Evolutionary conservation across 2,329 filamentous ascomycete species (phyloP), one percentile per base, ranked within the genome.

Genomic region (Sporothrix luriei): DNA sequence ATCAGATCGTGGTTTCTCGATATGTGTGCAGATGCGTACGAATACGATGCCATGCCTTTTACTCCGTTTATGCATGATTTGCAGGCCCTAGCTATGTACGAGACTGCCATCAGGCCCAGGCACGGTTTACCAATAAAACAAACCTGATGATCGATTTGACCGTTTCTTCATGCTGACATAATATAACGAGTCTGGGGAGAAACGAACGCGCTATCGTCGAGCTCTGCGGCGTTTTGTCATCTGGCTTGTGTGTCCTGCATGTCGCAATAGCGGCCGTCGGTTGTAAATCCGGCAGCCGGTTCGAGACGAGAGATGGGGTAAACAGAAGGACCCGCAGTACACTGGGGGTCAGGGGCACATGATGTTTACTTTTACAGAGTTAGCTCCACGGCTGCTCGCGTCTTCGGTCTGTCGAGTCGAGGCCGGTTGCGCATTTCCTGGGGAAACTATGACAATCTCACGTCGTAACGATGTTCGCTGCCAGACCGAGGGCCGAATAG

Each of bases 261-360:
- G 61, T 64, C 61, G 46, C 61, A 62, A 62, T 46, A 21, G 16
- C 43, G 61, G 46, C 43, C 43, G 5, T 64, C 61, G 61, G 61
- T 9, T 49, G 61, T 33, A 49, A 26, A 33, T 64, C 43, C 61
- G 61, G 61, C 46, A 49, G 14, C 43, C 43, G 61, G 61, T 9
- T 64, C 24, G 10, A 62, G 43, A 16, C 40, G 7, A 13, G 43
- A 19, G 57, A 46, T 43, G 57, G 57, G 26, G 43, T 5, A 33
- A 33, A 14, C 2, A 10, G 16, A 4, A 62, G n/a, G 57, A 46
- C 40, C 57, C 57, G 61, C 61, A 29, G 24, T 1, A n/a, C 16
- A 49, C n/a, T 49, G 40, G 24, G 33, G 33, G 33, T n/a, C 33
- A 33, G 33, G 4, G 61, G 61, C 61, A 64, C 61, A 64, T 64